phyloP scores from a whole-genome alignment of 257 asterid species.

The Galeopsis tetrahit region DNA sequence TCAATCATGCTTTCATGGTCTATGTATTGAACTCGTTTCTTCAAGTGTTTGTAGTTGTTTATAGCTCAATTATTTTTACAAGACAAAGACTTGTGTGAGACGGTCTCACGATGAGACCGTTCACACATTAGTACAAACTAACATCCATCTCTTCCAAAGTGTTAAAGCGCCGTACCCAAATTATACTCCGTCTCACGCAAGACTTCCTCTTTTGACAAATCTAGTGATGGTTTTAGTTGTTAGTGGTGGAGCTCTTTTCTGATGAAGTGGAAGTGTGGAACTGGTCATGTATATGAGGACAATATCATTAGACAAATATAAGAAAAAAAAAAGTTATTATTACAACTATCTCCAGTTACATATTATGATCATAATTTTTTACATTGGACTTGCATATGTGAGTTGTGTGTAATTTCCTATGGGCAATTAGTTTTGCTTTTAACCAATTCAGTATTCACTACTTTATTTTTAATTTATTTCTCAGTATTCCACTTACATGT shows the following conservation, averaged over 20 bases:
- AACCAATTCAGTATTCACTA: slow-evolving; percentile 12
- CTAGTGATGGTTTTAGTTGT: slow-evolving; percentile 23
- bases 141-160: too few relatives aligned
- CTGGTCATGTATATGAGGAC: slow-evolving; percentile 20
- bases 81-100: too few relatives aligned
- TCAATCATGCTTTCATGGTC: neutral
- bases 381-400: slow-evolving; percentile 6
- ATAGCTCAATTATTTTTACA: slow-evolving; percentile 22
- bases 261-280: slow-evolving; percentile 19
- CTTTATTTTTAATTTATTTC: neutral
- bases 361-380: neutral
- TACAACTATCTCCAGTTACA: slow-evolving; percentile 5
- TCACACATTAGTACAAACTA: too few relatives aligned
- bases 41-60: slow-evolving; percentile 28
- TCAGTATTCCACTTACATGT: slow-evolving; percentile 4
- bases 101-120: too few relatives aligned
- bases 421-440: slow-evolving; percentile 26
- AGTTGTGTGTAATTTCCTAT: neutral
- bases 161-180: too few relatives aligned
- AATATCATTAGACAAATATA: neutral
- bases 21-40: slow-evolving; percentile 20
- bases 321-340: neutral
- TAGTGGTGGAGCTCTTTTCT: slow-evolving; percentile 15
- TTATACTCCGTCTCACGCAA: too few relatives aligned
- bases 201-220: neutral